A percentile compares a stretch with the other conserved stretches of the same genome.
Conservation (phyloP, 495 filamentous ascomycete genomes). For the Oidiodendron maius region DNA sequence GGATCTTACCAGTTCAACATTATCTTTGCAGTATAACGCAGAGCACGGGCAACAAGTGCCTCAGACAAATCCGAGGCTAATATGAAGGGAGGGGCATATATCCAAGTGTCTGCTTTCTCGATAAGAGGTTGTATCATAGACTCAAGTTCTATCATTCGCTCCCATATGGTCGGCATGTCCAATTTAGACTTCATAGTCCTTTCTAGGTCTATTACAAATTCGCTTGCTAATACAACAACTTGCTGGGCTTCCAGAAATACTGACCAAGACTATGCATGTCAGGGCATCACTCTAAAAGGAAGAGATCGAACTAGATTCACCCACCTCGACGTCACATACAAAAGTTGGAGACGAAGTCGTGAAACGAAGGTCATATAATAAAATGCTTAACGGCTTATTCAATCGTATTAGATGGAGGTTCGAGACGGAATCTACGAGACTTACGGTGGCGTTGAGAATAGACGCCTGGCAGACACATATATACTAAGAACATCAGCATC, state of each 20-base stretch:
- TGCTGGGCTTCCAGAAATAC: constrained; percentile 52
- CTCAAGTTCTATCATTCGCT: constrained; percentile 51
- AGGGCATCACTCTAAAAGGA: not conserved
- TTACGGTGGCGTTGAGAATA: constrained; percentile 54
- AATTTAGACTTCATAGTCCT: constrained; percentile 3
- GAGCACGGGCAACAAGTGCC: constrained; percentile 38
- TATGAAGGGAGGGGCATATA: constrained; percentile 26
- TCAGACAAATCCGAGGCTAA: constrained; percentile 45
- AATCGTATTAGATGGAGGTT: no score
- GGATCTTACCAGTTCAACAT: no score
- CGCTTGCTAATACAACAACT: constrained; percentile 48
- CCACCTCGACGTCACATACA: constrained; percentile 46
- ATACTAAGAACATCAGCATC: constrained; percentile 32
- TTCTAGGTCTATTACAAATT: constrained; percentile 39
- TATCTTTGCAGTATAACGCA: constrained; percentile 50
- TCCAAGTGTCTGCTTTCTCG: constrained; percentile 38
- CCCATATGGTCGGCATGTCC: constrained; percentile 22
- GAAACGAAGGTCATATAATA: constrained; percentile 51
- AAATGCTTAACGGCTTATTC: no score
- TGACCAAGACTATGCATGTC: constrained; percentile 39
- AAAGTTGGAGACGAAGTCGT: constrained; percentile 49
- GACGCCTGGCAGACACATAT: constrained; percentile 54
- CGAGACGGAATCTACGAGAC: no score
- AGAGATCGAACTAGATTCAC: no score
- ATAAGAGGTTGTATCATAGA: constrained; percentile 42